A percentile compares a stretch with the other conserved stretches of the same genome.
phyloP scores from a whole-genome alignment of 2,329 filamentous ascomycete species.

The Calcarisporium arbuscula region DNA sequence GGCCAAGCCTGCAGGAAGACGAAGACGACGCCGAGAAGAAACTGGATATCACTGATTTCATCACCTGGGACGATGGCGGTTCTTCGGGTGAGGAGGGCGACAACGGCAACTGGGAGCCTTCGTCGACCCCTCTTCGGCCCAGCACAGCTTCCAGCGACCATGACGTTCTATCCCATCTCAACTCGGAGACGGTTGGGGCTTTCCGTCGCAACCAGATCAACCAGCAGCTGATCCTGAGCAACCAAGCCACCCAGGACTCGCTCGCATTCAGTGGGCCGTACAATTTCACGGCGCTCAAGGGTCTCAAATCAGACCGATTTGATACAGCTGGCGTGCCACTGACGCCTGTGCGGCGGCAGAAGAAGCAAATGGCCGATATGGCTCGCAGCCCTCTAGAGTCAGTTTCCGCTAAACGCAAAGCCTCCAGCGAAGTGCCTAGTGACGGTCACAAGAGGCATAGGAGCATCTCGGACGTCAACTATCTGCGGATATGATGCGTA shows the following conservation, averaged over 20 bases:
- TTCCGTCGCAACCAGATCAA: conserved; percentile 67
- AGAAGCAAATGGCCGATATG: conserved; percentile 37
- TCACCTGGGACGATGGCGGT: conserved; percentile 56
- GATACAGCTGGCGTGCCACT: conserved; percentile 61
- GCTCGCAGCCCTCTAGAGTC: conserved; percentile 44
- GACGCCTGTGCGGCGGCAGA: conserved; percentile 58
- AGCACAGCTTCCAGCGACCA: conserved; percentile 42
- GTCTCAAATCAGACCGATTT: conserved; percentile 60
- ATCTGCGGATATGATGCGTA: conserved; percentile 35
- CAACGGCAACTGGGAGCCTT: conserved; percentile 41
- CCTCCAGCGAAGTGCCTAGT: conserved; percentile 33
- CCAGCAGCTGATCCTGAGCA: conserved; percentile 53
- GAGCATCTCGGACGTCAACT: conserved; percentile 52
- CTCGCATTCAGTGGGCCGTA: conserved; percentile 56
- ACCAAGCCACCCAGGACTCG: conserved; percentile 55
- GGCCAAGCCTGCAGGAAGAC: conserved; percentile 36
- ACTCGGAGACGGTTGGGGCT: conserved; percentile 63
- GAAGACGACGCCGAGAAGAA: conserved; percentile 59
- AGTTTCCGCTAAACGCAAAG: conserved; percentile 49
- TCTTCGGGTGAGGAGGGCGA: conserved; percentile 55
- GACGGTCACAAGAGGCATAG: conserved; percentile 49
- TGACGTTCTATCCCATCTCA: conserved; percentile 52
- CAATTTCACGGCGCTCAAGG: conserved; percentile 53
- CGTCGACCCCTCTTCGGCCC: conserved; percentile 46
- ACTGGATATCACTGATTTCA: conserved; percentile 65